Evolutionary conservation across 2,329 filamentous ascomycete genomes (phyloP), one percentile per base, ranked within the genome.

Genomic region (Zymoseptoria brevis): DNA sequence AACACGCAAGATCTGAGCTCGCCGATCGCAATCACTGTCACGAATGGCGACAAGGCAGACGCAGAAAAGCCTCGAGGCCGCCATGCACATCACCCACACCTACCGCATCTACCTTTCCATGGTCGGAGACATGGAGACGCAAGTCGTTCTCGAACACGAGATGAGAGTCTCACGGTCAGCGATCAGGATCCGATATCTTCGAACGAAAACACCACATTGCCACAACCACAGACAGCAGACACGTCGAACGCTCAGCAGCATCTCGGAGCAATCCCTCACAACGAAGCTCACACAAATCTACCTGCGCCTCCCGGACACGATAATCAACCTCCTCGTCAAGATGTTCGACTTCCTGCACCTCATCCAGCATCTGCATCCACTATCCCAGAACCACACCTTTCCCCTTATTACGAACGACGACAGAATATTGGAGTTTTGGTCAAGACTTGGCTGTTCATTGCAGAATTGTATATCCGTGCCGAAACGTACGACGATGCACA

Each of bases 371-470:
- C 67, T 8, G 63, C 72, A 53, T 71, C 71, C 19, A 67, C 74
- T 5, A 61, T 70, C 19, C 70, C 75, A 9, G 69, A 80, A 29
- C 79, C 81, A 49, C 77, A 76, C 56, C 82, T 83, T 59, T 75
- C 80, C 1, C 72, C 75, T 19, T 62, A 77, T 8, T 79, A 83
- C 61, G 77, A 79, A 54, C 78, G 82, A 55, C 80, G 80, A 57
- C 81, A 84, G 59, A 81, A 79, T 16, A 75, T 84, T 11, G 78
- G 78, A 4, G 70, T 86, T 9, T 74, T 99, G 16, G 78, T 91
- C 19, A 87, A 87, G 64, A 86, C 96, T 30, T 99, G 94, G 94
- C 79, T 96, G 8, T 87, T 94, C 71, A 90, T 96, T 62, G 88
- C 90, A 1, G 88, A 88, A 0, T 86, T 97, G 64, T 99, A 97